These are phyloP conservation scores for Petasospora fabianii DNA, from an alignment of 1,139 yeast species.

Conservation along the genomic window DNA sequence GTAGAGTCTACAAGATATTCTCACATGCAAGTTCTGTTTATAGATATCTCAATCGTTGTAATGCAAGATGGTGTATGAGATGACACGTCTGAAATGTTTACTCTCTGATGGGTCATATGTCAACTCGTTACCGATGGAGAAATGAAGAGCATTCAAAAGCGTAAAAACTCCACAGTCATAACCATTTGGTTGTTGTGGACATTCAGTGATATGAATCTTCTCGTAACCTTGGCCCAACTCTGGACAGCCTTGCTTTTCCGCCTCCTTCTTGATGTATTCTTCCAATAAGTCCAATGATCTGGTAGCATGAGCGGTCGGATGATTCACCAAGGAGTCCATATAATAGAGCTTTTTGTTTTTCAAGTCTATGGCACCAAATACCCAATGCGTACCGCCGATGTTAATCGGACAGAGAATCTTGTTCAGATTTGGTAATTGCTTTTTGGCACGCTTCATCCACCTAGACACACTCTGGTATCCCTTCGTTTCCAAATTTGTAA, in stretches of 20 bases:
- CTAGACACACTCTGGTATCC: conserved; percentile 83
- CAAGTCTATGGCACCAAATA: conserved; percentile 76
- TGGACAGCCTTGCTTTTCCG: conserved; percentile 39
- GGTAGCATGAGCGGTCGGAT: conserved; percentile 49
- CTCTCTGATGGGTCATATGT: conserved; percentile 69
- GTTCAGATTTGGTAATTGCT: conserved; percentile 60
- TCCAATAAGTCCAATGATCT: conserved; percentile 51
- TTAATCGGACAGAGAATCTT: conserved; percentile 81
- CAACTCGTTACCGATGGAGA: conserved; percentile 47
- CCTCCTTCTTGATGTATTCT: conserved; percentile 59
- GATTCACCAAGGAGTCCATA: conserved; percentile 63
- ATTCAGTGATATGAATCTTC: conserved; percentile 36
- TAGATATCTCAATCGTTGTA: background rate
- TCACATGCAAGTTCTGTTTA: too few species aligned
- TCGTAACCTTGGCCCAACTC: conserved; percentile 30
- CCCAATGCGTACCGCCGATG: conserved; percentile 86
- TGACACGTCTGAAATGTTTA: conserved; percentile 60
- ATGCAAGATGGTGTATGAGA: conserved; percentile 43
- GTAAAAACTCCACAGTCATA: conserved; percentile 95
- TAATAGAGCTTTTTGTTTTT: conserved; percentile 55
- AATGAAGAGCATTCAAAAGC: conserved; percentile 68
- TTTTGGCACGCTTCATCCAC: conserved; percentile 86
- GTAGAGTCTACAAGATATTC: too few species aligned
- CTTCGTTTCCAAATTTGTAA: conserved; percentile 58
- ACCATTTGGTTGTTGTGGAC: conserved; percentile 90